These are phyloP conservation scores for Alternaria panax DNA, from an alignment of 2,329 filamentous ascomycete genomes.

Conservation along the genomic window DNA sequence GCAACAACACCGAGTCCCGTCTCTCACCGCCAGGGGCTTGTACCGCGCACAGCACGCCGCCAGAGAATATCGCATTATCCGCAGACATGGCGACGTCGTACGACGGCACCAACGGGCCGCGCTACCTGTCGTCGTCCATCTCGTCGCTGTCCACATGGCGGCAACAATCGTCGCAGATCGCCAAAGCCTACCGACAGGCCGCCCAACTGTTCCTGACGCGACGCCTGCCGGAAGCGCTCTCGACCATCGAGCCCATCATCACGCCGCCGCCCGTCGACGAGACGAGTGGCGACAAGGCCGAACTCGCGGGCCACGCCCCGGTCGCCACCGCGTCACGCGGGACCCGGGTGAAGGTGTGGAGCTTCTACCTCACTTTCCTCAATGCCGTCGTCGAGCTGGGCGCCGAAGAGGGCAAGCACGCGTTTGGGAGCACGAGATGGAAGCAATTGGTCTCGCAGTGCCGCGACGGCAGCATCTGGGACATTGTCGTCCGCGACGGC, in stretches of 20 bases:
- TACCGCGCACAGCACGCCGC: slow-evolving; percentile 5
- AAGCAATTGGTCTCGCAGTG: slow-evolving; percentile 82
- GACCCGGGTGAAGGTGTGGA: slow-evolving; percentile 95
- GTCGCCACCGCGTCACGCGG: slow-evolving; percentile 81
- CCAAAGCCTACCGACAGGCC: slow-evolving; percentile 92
- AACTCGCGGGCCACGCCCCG: slow-evolving; percentile 63
- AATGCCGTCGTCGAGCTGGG: slow-evolving; percentile 91
- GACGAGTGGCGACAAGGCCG: slow-evolving; percentile 25
- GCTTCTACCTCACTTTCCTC: slow-evolving; percentile 90
- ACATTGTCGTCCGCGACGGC: slow-evolving; percentile 85
- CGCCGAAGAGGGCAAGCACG: slow-evolving; percentile 85
- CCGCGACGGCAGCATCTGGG: slow-evolving; percentile 91
- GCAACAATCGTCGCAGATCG: slow-evolving; percentile 74
- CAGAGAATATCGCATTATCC: neutral
- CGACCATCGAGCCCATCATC: slow-evolving; percentile 84
- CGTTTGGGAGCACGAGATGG: slow-evolving; percentile 88
- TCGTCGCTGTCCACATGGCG: slow-evolving; percentile 73
- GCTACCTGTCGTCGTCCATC: slow-evolving; percentile 71
- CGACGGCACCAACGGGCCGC: slow-evolving; percentile 62
- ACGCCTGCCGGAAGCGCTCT: slow-evolving; percentile 86
- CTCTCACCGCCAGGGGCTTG: slow-evolving; percentile 19
- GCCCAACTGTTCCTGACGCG: slow-evolving; percentile 95
- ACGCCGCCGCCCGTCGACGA: slow-evolving; percentile 58
- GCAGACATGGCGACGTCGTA: slow-evolving; percentile 56
- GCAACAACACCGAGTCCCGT: slow-evolving; percentile 18